Evolutionary conservation across 2,329 filamentous ascomycete genomes (phyloP).

Genomic region (Fusarium miscanthi): DNA sequence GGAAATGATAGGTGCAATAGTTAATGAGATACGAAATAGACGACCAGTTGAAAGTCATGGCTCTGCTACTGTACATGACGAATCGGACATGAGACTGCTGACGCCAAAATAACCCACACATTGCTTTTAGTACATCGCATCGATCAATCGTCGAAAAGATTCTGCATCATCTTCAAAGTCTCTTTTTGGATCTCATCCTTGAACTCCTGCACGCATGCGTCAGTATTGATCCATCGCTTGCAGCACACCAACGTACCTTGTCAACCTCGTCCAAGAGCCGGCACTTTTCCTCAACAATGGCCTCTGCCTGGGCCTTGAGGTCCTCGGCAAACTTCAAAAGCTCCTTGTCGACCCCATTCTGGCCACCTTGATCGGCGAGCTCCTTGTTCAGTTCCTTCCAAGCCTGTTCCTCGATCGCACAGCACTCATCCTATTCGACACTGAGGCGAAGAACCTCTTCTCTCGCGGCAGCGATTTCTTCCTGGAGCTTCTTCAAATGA

Average conservation of each 20-base stretch:
- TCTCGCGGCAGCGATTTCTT: conserved; percentile 38
- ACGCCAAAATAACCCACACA: background rate
- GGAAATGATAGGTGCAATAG: conserved; percentile 12
- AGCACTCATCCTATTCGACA: conserved; percentile 44
- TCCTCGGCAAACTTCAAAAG: background rate
- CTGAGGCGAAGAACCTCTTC: conserved; percentile 39
- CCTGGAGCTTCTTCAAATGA: conserved; percentile 42
- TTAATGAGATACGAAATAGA: conserved; percentile 44
- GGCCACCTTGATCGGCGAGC: background rate
- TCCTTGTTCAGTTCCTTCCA: conserved; percentile 29
- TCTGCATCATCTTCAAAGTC: conserved; percentile 45
- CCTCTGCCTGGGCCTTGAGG: conserved; percentile 39
- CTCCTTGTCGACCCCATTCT: background rate
- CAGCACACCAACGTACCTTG: conserved; percentile 28
- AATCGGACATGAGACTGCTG: background rate
- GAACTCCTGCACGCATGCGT: conserved; percentile 43
- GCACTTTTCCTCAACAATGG: conserved; percentile 37
- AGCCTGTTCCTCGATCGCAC: conserved; percentile 29
- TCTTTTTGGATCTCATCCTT: conserved; percentile 41
- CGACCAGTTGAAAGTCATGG: conserved; percentile 29
- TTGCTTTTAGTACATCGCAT: background rate
- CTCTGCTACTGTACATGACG: background rate
- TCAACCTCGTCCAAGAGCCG: conserved; percentile 45
- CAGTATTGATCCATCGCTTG: background rate
- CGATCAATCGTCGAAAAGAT: conserved; percentile 32